These are phyloP conservation scores for Calophaca sinica DNA, from an alignment of 306 rosid genomes.

Conservation along the genomic window DNA sequence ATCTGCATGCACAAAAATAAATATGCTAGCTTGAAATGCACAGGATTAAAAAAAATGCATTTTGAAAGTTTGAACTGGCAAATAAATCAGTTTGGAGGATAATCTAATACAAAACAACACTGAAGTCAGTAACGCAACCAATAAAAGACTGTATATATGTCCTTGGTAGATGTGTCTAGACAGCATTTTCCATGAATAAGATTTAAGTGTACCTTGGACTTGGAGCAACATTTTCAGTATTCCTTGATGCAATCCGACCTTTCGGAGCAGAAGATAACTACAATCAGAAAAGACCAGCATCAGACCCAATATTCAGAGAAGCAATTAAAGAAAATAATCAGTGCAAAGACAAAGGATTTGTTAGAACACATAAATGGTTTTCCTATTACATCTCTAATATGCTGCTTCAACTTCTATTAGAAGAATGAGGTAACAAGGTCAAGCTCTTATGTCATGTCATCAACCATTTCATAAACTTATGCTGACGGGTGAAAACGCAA, in stretches of 20 bases:
- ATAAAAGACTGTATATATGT: background rate
- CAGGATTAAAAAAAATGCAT: background rate
- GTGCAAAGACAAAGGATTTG: conserved; percentile 17
- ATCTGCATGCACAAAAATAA: conserved; percentile 51
- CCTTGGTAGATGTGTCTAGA: background rate
- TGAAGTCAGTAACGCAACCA: background rate
- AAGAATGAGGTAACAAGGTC: background rate
- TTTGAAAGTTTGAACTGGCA: conserved; percentile 6
- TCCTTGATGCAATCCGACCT: conserved; percentile 88
- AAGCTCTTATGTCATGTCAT: background rate
- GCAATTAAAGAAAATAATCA: background rate
- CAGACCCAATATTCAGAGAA: conserved; percentile 36
- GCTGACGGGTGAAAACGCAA: background rate
- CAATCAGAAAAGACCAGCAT: conserved; percentile 35
- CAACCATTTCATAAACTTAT: conserved; percentile 7
- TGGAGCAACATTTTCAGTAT: conserved; percentile 61
- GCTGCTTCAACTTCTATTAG: background rate
- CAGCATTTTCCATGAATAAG: conserved; percentile 5
- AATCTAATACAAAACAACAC: background rate
- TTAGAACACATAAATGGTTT: background rate
- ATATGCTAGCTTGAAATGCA: background rate
- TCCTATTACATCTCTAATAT: background rate
- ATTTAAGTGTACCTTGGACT: conserved; percentile 59
- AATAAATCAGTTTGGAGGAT: conserved; percentile 4
- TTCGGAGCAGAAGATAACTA: conserved; percentile 98